Evolutionary conservation across 148 eudicot species (phyloP), one percentile per base, ranked within the genome.

Genomic region (Hydrangea macrophylla): DNA sequence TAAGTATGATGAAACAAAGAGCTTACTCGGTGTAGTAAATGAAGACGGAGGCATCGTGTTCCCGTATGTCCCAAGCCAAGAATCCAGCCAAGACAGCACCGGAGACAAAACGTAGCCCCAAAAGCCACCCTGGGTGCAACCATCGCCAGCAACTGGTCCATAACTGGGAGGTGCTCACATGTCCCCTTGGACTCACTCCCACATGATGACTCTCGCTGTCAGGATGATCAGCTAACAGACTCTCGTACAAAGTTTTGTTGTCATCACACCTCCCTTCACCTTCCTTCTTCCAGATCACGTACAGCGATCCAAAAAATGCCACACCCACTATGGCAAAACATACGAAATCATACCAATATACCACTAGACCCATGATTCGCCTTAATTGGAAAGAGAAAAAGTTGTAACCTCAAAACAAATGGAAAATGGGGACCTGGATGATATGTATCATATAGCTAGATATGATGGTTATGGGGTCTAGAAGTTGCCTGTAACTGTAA

Each of bases 21-120:
- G 64, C 68, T 48, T 69, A 85, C 89, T 85, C 89, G n/a, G 89
- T 85, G 78, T 85, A 85, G 67, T 85, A 85, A 67, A 82, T 57
- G 55, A 78, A 82, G 37, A 85, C 76, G 62, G 76, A 67, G 9
- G 71, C 31, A 45, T 78, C 89, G 75, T 81, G 80, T 1, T 60
- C 54, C 20, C 30, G 27, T 39, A 85, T 48, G 76, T 85, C 89
- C 75, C 83, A 78, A 6, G 64, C 53, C 62, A 80, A 66, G 79
- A 85, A 73, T 4, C 62, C 73, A 17, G 65, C 50, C 25, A 80
- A 63, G 33, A 78, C 54, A 18, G 50, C 60, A 30, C 83, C 80
- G 8, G 81, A 76, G 18, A 62, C 42, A 36, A 80, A 57, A 0
- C 86, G 77, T 10, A 75, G 56, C 13, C 24, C 72, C 24, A 85